Conservation (phyloP, 176 grass and related monocot species). For the Pontederia paniculata region DNA sequence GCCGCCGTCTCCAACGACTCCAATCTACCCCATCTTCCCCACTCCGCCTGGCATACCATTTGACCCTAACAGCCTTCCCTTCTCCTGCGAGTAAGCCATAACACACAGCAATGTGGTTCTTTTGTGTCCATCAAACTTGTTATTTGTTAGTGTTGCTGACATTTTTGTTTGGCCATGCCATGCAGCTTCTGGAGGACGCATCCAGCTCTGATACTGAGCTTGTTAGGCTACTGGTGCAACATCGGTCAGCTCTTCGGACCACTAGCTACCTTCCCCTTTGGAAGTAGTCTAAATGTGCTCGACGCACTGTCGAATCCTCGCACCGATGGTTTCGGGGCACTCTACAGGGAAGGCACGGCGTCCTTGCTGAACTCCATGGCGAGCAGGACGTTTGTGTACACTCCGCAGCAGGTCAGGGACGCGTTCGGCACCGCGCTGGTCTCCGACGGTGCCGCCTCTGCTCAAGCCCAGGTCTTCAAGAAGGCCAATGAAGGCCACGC, state of each 20-base stretch:
- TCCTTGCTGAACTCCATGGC: conserved; percentile 82
- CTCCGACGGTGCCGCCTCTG: conserved; percentile 25
- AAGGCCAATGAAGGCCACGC: conserved; percentile 39
- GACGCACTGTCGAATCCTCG: conserved; percentile 64
- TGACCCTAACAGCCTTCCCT: conserved; percentile 57
- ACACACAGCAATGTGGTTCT: background rate
- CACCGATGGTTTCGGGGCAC: conserved; percentile 43
- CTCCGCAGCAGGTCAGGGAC: conserved; percentile 57
- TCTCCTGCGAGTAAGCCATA: conserved; percentile 43
- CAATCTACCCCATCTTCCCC: background rate
- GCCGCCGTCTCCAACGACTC: conserved; percentile 42
- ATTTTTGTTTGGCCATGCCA: background rate
- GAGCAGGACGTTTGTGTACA: conserved; percentile 40
- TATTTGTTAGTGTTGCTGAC: background rate
- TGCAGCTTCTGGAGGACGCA: conserved; percentile 71
- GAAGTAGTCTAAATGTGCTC: conserved; percentile 45
- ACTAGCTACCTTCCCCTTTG: conserved; percentile 37
- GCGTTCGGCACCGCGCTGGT: conserved; percentile 35
- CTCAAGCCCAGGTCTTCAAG: conserved; percentile 65
- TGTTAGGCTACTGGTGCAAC: conserved; percentile 67
- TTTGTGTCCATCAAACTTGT: background rate
- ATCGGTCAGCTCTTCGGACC: conserved; percentile 43
- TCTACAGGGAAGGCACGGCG: conserved; percentile 71
- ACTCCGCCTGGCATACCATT: conserved; percentile 14
- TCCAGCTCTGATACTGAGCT: conserved; percentile 39